Percentiles rank a stretch among this genome's conserved stretches.
phyloP scores from a whole-genome alignment of 768 basidiomycete species.

The Rhodotorula babjevae region DNA sequence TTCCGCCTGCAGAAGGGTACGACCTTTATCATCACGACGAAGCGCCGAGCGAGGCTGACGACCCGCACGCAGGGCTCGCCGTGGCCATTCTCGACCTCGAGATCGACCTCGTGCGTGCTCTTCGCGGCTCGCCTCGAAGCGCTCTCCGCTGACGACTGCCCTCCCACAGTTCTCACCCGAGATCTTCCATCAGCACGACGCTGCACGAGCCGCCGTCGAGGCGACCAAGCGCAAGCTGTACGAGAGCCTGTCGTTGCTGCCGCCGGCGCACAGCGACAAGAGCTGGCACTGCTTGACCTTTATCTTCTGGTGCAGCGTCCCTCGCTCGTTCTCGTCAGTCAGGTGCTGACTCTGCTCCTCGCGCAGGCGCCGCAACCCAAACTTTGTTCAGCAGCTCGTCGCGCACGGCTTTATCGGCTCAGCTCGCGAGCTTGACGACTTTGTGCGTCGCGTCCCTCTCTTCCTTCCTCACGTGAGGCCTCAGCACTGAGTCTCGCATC shows the following conservation, averaged over 20 bases:
- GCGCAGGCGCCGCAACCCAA: background rate
- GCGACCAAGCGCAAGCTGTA: background rate
- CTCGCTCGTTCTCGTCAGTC: too few relatives aligned
- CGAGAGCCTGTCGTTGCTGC: background rate
- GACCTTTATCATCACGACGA: too few relatives aligned
- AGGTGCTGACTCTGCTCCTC: background rate
- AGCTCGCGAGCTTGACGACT: background rate
- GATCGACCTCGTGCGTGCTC: background rate
- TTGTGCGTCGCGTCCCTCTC: background rate
- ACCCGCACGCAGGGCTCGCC: conserved; percentile 3
- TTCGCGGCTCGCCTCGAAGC: background rate
- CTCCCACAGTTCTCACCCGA: conserved; percentile 7
- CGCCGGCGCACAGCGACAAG: background rate
- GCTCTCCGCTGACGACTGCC: too few relatives aligned
- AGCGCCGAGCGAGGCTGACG: too few relatives aligned
- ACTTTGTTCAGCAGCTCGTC: conserved; percentile 2
- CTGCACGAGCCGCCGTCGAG: background rate
- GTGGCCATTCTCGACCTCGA: conserved; percentile 23
- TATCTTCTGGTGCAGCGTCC: background rate
- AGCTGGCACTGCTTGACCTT: background rate
- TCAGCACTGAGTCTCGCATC: too few relatives aligned
- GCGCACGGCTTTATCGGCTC: background rate
- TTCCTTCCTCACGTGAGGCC: background rate
- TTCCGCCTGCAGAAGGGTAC: background rate
- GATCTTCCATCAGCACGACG: background rate